phyloP scores from a whole-genome alignment of 768 basidiomycete species.

The Boletus pseudo-olivaceus region DNA sequence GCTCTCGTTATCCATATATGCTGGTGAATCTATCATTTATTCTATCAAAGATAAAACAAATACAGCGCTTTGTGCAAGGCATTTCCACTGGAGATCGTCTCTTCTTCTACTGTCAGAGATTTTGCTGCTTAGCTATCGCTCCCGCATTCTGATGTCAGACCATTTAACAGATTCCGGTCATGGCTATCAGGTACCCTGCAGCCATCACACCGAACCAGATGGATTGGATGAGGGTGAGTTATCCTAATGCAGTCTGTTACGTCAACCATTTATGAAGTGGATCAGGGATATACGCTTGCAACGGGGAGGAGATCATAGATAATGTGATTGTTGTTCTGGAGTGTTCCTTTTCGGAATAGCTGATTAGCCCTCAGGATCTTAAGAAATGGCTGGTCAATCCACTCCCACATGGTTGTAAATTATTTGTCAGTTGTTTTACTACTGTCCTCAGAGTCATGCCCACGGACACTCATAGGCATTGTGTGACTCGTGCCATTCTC shows the following conservation, averaged over 20 bases:
- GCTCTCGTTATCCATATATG: constrained; percentile 6
- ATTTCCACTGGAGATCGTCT: constrained; percentile 47
- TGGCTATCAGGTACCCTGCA: constrained; percentile 41
- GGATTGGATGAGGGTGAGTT: constrained; percentile 49
- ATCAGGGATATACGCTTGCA: constrained; percentile 13
- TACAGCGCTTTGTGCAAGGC: constrained; percentile 41
- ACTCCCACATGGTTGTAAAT: constrained; percentile 25
- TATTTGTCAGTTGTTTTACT: constrained; percentile 22
- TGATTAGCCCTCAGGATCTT: constrained; percentile 15
- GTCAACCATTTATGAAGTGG: neutral
- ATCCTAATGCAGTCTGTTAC: neutral
- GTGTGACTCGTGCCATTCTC: constrained; percentile 30
- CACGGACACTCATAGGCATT: constrained; percentile 18
- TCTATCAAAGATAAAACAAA: constrained; percentile 37
- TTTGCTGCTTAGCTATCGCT: neutral
- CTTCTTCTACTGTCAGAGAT: constrained; percentile 53
- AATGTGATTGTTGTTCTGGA: constrained; percentile 17
- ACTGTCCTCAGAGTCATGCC: neutral
- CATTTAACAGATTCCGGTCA: constrained; percentile 48
- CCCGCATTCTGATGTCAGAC: neutral
- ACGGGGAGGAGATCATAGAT: constrained; percentile 17
- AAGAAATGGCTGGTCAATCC: constrained; percentile 23
- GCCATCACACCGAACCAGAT: constrained; percentile 46
- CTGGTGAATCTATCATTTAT: neutral
- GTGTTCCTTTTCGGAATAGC: constrained; percentile 36